phyloP scores from a whole-genome alignment of 306 rosid genomes.

The Lathyrus aphaca region DNA sequence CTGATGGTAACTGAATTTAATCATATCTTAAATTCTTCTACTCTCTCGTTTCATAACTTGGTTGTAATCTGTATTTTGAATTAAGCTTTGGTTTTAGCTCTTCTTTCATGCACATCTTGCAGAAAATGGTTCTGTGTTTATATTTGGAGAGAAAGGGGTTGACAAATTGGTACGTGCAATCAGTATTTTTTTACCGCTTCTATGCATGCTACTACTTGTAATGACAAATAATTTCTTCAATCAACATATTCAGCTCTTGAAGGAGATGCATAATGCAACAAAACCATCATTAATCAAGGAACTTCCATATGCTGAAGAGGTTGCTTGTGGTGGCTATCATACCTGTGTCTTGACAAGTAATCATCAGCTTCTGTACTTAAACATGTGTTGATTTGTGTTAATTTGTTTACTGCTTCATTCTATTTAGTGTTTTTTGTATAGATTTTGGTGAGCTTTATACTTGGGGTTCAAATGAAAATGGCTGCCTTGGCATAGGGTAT shows the following conservation, averaged over 20 bases:
- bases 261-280: slow-evolving; percentile 53
- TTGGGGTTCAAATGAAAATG: slow-evolving; percentile 99
- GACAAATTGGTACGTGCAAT: slow-evolving; percentile 64
- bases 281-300: slow-evolving; percentile 57
- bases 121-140: slow-evolving; percentile 80
- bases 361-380: slow-evolving; percentile 39
- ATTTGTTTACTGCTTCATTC: slow-evolving; percentile 34
- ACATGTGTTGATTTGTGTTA: slow-evolving; percentile 25
- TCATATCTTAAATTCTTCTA: background rate
- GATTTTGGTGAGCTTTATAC: slow-evolving; percentile 82
- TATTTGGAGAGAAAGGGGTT: slow-evolving; percentile 74
- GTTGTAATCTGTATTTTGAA: slow-evolving; percentile 14
- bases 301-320: slow-evolving; percentile 73
- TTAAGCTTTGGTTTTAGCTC: slow-evolving; percentile 19
- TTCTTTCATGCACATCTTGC: slow-evolving; percentile 47
- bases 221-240: slow-evolving; percentile 31
- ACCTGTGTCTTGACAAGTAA: slow-evolving; percentile 87
- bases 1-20: slow-evolving; percentile 66
- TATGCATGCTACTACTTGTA: slow-evolving; percentile 1
- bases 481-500: slow-evolving; percentile 96
- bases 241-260: slow-evolving; percentile 55
- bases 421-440: slow-evolving; percentile 35
- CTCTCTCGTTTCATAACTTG: slow-evolving; percentile 3
- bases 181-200: slow-evolving; percentile 7
- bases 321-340: slow-evolving; percentile 96